Base-by-base conservation (phyloP, 441 rosid genomes). In the Cnidoscolus chayamansa region DNA sequence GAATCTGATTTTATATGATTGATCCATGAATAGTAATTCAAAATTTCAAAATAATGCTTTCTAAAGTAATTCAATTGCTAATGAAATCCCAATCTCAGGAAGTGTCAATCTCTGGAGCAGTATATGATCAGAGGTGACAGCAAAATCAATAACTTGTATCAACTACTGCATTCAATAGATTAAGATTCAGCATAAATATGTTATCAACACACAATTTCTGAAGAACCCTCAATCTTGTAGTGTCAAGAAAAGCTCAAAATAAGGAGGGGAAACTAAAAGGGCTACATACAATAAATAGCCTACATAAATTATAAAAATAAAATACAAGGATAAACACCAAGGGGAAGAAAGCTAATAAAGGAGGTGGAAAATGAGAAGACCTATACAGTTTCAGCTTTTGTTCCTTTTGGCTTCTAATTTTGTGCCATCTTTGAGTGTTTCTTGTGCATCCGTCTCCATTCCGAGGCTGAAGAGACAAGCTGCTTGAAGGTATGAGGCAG, bases 401-500 rank as follows among this genome's bases (percentile, higher is more conserved):
- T 72, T 86, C 85, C 83, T 86, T 79, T 80, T 86, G 37, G 87
- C 85, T 84, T 94, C 99, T 81, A 92, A 81, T 70, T 75, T 80
- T 37, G 94, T 89, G 72, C 93, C 97, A 43, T 92, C 94, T 79
- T 85, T 92, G 16, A 94, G 97, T 10, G 91, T 84, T 83, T 94
- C 91, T 60, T 87, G 97, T 1, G 94, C 99, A 76, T 94, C 99
- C 12, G 74, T 77, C 79, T 89, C 97, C 99, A 92, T 89, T 40
- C 97, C 97, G 7, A 92, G 94, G 83, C 81, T 86, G 83, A 89
- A 86, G 78, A 90, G 82, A 85, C 93, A 90, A 64, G 96, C 94
- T 37, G 98, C 97, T 75, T 94, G 98, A 68, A 94, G 96, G 80
- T 94, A 92, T 20, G 89, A 88, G 57, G 97, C 93, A 2, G 88